phyloP scores from a whole-genome alignment of 106 monocot genomes.

The Iris macrosiphon region DNA sequence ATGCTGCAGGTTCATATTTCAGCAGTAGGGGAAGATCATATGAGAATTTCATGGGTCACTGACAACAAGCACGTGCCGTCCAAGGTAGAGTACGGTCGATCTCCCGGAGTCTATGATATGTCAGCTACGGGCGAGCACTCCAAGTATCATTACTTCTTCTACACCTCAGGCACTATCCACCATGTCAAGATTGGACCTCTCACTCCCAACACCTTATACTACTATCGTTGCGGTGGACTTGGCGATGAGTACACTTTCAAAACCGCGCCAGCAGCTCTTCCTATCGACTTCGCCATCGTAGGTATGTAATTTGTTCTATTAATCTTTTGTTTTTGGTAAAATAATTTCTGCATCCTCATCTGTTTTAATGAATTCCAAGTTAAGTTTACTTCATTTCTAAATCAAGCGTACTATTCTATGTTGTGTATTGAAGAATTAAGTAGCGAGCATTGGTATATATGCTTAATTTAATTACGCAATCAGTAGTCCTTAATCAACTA shows the following conservation, averaged over 20 bases:
- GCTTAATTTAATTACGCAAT: too few relatives aligned
- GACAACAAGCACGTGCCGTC: conserved; percentile 43
- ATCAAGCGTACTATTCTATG: too few relatives aligned
- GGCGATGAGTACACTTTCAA: conserved; percentile 57
- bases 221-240: conserved; percentile 54
- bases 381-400: too few relatives aligned
- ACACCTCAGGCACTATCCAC: conserved; percentile 71
- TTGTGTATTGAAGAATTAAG: too few relatives aligned
- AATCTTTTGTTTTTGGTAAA: too few relatives aligned
- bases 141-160: conserved; percentile 55
- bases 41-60: conserved; percentile 73
- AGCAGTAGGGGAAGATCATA: conserved; percentile 44
- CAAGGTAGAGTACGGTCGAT: conserved; percentile 59
- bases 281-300: conserved; percentile 55
- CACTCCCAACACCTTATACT: conserved; percentile 48
- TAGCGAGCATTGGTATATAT: too few relatives aligned
- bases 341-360: too few relatives aligned
- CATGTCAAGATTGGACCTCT: conserved; percentile 68
- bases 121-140: conserved; percentile 52
- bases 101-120: conserved; percentile 22
- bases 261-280: conserved; percentile 59
- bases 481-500: too few relatives aligned
- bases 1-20: conserved; percentile 66
- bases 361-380: too few relatives aligned
- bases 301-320: conserved; percentile 28